phyloP scores from a whole-genome alignment of 257 asterid species.

The Leonotis leonurus region DNA sequence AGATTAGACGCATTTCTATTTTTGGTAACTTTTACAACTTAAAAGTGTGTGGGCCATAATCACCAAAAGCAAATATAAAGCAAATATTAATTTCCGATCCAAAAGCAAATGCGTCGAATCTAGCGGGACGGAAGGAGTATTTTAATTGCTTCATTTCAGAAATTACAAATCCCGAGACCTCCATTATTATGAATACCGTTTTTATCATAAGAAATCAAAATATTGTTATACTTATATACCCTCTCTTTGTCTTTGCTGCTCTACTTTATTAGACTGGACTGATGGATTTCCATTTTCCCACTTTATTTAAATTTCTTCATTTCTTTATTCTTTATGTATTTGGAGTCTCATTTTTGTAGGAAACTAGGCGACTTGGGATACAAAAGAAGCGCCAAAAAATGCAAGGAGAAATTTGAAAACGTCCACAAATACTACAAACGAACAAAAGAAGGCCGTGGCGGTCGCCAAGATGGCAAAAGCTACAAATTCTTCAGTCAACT shows the following conservation, averaged over 20 bases:
- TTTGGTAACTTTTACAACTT: too few species aligned
- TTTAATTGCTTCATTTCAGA: slow-evolving; percentile 14
- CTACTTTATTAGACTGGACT: background rate
- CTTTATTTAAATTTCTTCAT: background rate
- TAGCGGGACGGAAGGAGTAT: too few species aligned
- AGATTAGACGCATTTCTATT: too few species aligned
- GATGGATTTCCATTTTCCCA: too few species aligned
- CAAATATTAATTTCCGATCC: too few species aligned
- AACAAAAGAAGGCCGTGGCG: slow-evolving; percentile 34
- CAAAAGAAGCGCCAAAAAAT: slow-evolving; percentile 32
- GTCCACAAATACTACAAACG: slow-evolving; percentile 35
- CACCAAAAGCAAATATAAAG: too few species aligned
- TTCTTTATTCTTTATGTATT: background rate
- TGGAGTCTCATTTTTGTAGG: slow-evolving; percentile 15
- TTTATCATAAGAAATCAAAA: slow-evolving; percentile 6
- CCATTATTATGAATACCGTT: slow-evolving; percentile 13
- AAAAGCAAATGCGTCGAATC: too few species aligned
- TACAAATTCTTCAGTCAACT: slow-evolving; percentile 34
- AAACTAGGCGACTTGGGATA: slow-evolving; percentile 31
- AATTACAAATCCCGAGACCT: slow-evolving; percentile 23
- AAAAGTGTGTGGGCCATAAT: too few species aligned
- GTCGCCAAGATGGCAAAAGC: slow-evolving; percentile 36
- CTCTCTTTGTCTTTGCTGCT: background rate
- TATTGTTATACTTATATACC: too few species aligned
- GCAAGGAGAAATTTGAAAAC: slow-evolving; percentile 43